Base-by-base conservation (phyloP, 2,329 filamentous ascomycete genomes). In the Trichoderma sp. region DNA sequence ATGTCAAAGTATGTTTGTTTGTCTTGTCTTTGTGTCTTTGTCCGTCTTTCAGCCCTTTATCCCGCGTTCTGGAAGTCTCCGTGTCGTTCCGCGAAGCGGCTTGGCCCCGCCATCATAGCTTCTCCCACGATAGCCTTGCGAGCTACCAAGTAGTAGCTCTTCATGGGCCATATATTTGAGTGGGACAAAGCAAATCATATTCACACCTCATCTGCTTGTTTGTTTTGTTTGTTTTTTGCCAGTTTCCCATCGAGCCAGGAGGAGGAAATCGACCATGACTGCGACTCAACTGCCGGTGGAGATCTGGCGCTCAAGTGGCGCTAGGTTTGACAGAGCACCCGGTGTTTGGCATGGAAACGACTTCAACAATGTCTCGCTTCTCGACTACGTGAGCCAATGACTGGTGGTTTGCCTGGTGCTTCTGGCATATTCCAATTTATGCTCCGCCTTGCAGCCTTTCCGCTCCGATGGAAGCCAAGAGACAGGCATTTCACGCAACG, bases 1-100 rank as follows among this genome's bases (percentile, higher is more conserved):
- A 88, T 90, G 86, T 89, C 87, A 81, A 89, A 83, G 87, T 89
- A 85, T 79, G 87, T 85, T 71, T 62, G 32, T 43, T 71, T 59
- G 32, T 47, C 72, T 50, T 69, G 17, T 70, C 30, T 17, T 72
- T 72, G 39, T 69, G 57, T 53, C 12, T 53, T 43, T 69, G 20
- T 39, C 0, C 28, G 57, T 53, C 43, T 34, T 62, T 50, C 57
- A 34, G 57, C 50, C 47, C 61, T 72, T 64, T 61, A 39, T 50
- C 47, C 47, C 70, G 61, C 57, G 63, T 23, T 68, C 26, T 68
- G 26, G 28, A 43, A 50, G 50, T 28, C 66, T 72, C 71, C 67
- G 43, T 61, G 36, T 64, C 57, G 50, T 69, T 57, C 34, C 66
- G 71, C 59, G 23, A 64, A 39, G 66, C 50, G 43, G 59, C 68